These are phyloP conservation scores for Paraphaeosphaeria sporulosa DNA, from an alignment of 2,329 filamentous ascomycete genomes.

Conservation along the genomic window DNA sequence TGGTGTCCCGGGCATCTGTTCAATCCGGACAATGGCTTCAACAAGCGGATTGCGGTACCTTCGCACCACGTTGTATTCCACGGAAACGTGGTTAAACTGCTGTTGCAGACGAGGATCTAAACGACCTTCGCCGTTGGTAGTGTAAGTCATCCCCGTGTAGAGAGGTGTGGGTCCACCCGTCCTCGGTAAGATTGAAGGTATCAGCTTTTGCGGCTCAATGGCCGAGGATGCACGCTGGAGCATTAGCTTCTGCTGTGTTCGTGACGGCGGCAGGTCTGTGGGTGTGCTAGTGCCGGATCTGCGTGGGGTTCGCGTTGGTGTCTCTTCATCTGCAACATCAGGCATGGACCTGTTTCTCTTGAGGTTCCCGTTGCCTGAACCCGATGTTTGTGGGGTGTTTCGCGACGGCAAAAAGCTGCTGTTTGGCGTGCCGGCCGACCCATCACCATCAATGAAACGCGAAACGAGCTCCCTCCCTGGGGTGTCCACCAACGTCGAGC, in stretches of 20 bases:
- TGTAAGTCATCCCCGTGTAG: constrained; percentile 46
- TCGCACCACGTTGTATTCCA: constrained; percentile 77
- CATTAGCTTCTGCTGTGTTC: constrained; percentile 79
- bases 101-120: constrained; percentile 69
- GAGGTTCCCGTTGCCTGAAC: constrained; percentile 31
- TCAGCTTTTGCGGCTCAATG: constrained; percentile 67
- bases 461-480: constrained; percentile 53
- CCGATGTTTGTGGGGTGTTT: constrained; percentile 26
- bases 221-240: constrained; percentile 76
- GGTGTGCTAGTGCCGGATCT: constrained; percentile 50
- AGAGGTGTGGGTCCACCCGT: constrained; percentile 44
- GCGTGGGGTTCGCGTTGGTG: constrained; percentile 34
- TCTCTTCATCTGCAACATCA: constrained; percentile 44
- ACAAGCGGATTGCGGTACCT: constrained; percentile 75
- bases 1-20: constrained; percentile 59
- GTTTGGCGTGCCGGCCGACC: constrained; percentile 51
- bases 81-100: constrained; percentile 72
- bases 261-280: constrained; percentile 58
- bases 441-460: constrained; percentile 54
- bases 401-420: constrained; percentile 47
- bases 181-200: constrained; percentile 49
- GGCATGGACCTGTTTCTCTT: constrained; percentile 51
- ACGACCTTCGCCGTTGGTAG: constrained; percentile 47
- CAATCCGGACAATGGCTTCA: constrained; percentile 65
- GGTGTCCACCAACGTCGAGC: constrained; percentile 50